Evolutionary conservation across 169 alveolate genomes (phyloP).

Genomic region (Plasmodium fragile): DNA sequence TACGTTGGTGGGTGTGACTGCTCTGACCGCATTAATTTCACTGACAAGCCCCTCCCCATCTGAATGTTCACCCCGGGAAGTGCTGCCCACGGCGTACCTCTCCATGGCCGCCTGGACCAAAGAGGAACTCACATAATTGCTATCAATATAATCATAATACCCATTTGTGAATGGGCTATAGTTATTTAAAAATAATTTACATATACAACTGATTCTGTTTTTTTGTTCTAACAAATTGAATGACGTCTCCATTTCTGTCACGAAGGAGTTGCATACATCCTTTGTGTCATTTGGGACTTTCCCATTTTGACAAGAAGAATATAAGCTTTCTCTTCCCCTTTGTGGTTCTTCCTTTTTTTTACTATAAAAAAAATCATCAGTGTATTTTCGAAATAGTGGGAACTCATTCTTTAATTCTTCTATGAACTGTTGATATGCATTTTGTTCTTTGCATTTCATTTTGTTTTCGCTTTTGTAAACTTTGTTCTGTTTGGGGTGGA

Average conservation of each 20-base stretch:
- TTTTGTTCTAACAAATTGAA: conserved; percentile 38
- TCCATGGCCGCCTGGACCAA: neutral
- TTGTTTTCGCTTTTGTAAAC: conserved; percentile 20
- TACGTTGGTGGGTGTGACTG: neutral
- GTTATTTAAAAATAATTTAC: conserved; percentile 49
- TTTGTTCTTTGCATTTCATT: conserved; percentile 33
- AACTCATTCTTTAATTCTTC: conserved; percentile 54
- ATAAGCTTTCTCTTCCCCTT: neutral
- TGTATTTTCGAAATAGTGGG: conserved; percentile 46
- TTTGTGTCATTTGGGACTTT: conserved; percentile 14
- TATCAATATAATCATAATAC: conserved; percentile 44
- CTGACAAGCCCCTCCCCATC: neutral
- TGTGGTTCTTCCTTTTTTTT: conserved; percentile 13
- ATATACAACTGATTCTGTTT: conserved; percentile 20
- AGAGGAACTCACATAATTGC: conserved; percentile 27
- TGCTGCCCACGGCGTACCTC: neutral
- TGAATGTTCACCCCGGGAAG: neutral
- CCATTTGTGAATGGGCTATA: conserved; percentile 19
- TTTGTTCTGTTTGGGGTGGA: neutral
- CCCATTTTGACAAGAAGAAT: neutral
- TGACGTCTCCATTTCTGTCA: conserved; percentile 37
- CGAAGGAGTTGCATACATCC: conserved; percentile 11
- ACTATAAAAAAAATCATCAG: conserved; percentile 47
- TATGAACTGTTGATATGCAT: conserved; percentile 29
- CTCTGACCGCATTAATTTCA: neutral